These are phyloP conservation scores for Cyanodermella asteris DNA, from an alignment of 2,329 filamentous ascomycete genomes.

Conservation along the genomic window DNA sequence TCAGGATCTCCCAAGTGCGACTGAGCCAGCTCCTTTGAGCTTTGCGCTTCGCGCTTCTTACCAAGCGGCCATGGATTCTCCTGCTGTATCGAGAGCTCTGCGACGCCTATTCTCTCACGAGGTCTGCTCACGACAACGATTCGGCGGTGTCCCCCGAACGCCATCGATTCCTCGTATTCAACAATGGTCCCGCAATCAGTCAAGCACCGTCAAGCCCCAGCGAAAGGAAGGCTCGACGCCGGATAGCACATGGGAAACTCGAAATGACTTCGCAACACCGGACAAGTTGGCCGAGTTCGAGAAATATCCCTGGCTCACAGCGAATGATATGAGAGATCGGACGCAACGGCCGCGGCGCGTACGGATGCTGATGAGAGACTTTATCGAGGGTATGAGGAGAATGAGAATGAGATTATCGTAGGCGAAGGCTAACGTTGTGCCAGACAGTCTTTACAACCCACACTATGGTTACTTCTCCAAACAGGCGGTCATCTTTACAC, in stretches of 20 bases:
- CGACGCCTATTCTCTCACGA: conserved; percentile 64
- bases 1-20: no score
- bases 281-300: conserved; percentile 66
- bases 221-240: no score
- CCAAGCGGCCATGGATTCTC: conserved; percentile 8
- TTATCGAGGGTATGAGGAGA: conserved; percentile 60
- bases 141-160: no score
- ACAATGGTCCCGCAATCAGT: conserved; percentile 8
- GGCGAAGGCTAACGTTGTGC: conserved; percentile 4
- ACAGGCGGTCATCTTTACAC: conserved; percentile 86
- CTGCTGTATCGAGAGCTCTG: conserved; percentile 25
- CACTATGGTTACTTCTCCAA: conserved; percentile 93
- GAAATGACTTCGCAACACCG: conserved; percentile 48
- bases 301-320: conserved; percentile 64
- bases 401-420: not conserved
- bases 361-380: conserved; percentile 95
- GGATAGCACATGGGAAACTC: conserved; percentile 69
- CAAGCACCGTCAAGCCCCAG: conserved; percentile 18
- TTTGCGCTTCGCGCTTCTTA: conserved; percentile 8
- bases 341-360: conserved; percentile 63
- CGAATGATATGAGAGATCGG: conserved; percentile 50
- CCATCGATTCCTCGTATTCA: conserved; percentile 13
- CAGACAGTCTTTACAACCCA: conserved; percentile 85
- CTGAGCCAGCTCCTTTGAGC: no score
- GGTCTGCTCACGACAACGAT: conserved; percentile 34